These are phyloP conservation scores for Plasmodium vinckei DNA, from an alignment of 169 alveolate genomes.

Conservation along the genomic window DNA sequence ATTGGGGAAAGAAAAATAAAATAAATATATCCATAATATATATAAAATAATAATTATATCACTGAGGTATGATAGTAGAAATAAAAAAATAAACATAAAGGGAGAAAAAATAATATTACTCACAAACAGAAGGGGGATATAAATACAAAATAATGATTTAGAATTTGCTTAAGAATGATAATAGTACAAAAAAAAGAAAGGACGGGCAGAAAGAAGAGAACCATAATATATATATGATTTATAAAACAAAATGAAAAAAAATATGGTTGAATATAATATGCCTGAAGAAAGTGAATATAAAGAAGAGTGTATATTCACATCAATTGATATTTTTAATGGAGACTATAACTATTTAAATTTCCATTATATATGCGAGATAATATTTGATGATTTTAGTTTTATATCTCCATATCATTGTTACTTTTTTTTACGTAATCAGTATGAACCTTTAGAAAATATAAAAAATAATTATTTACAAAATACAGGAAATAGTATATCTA, in stretches of 20 bases:
- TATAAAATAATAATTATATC: too few relatives aligned
- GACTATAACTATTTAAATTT: constrained; percentile 53
- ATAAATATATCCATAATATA: too few relatives aligned
- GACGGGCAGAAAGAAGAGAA: not conserved
- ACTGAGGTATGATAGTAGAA: too few relatives aligned
- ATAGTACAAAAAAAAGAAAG: too few relatives aligned
- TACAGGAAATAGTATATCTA: not conserved
- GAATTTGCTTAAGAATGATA: too few relatives aligned
- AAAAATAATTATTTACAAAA: constrained; percentile 25
- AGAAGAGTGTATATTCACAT: constrained; percentile 75
- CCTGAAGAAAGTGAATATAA: constrained; percentile 59
- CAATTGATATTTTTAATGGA: constrained; percentile 76
- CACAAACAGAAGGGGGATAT: too few relatives aligned
- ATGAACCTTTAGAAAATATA: constrained; percentile 26
- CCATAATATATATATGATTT: not conserved
- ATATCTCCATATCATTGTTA: constrained; percentile 75
- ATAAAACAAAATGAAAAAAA: constrained; percentile 30
- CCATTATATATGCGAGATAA: constrained; percentile 66
- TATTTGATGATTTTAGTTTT: constrained; percentile 63
- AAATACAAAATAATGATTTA: too few relatives aligned
- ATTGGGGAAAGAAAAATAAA: too few relatives aligned
- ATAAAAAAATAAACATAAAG: too few relatives aligned
- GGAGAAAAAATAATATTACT: too few relatives aligned
- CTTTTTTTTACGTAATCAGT: constrained; percentile 61
- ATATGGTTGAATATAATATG: not conserved